A percentile compares a stretch with the other conserved stretches of the same genome.
These are phyloP conservation scores for Xylaria sp. DNA, from an alignment of 2,329 filamentous ascomycete species.

Conservation along the genomic window DNA sequence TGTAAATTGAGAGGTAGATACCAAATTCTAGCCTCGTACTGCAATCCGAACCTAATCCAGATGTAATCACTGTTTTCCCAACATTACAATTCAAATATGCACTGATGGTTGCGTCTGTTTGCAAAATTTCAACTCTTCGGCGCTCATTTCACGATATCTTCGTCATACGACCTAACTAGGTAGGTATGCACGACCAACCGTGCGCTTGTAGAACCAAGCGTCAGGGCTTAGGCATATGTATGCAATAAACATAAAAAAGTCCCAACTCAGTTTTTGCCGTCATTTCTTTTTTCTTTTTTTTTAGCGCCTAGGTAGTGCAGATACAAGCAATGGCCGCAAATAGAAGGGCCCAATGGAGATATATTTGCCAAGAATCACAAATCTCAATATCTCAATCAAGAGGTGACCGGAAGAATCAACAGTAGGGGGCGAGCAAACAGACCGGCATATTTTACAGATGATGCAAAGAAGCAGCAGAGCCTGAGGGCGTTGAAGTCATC, in stretches of 20 bases:
- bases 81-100: background rate
- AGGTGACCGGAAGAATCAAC: background rate
- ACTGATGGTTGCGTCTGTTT: background rate
- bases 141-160: background rate
- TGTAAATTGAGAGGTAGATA: no score
- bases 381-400: background rate
- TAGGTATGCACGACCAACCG: background rate
- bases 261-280: background rate
- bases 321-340: background rate
- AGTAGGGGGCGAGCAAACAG: background rate
- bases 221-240: background rate
- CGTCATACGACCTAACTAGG: background rate
- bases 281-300: no score
- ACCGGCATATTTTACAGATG: constrained; percentile 5
- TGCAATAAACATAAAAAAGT: background rate
- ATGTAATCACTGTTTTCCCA: background rate
- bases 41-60: no score
- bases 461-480: constrained; percentile 5
- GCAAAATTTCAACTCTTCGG: background rate
- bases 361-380: background rate
- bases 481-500: constrained; percentile 15
- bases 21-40: no score
- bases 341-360: no score
- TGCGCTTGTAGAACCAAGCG: background rate
- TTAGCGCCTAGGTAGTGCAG: background rate